Percentiles rank a stretch among this genome's conserved stretches.
Conservation (phyloP, 2,329 filamentous ascomycete species). For the Penicillium sp. region DNA sequence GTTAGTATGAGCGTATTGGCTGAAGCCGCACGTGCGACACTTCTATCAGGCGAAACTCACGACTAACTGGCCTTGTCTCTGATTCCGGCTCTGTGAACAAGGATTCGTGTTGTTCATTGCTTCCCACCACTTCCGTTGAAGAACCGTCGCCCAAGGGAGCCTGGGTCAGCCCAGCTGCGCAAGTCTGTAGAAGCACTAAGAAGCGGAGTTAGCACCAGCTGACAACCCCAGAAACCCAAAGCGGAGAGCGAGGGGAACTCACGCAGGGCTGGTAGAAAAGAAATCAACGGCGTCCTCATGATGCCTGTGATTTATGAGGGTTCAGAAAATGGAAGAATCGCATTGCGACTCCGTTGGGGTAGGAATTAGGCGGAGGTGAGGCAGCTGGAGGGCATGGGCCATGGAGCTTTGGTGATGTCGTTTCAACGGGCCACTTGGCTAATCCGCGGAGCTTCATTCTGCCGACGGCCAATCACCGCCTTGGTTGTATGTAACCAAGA, state of each 20-base stretch:
- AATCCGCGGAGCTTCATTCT: conserved; percentile 39
- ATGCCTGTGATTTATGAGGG: conserved; percentile 28
- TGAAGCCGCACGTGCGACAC: conserved; percentile 8
- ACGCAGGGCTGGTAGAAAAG: conserved; percentile 39
- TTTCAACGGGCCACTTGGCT: conserved; percentile 41
- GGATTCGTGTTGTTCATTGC: conserved; percentile 18
- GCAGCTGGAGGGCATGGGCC: neutral
- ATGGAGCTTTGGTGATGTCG: conserved; percentile 21
- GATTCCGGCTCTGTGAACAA: conserved; percentile 26
- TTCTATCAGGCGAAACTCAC: conserved; percentile 24
- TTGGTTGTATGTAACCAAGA: neutral
- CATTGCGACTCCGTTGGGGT: conserved; percentile 33
- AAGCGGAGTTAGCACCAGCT: conserved; percentile 24
- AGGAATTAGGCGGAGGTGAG: neutral
- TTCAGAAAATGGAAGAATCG: conserved; percentile 28
- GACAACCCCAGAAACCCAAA: conserved; percentile 2
- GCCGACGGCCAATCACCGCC: conserved; percentile 29
- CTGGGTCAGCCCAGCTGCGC: conserved; percentile 29
- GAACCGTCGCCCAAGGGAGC: conserved; percentile 20
- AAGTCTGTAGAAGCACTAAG: conserved; percentile 36
- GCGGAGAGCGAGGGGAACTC: conserved; percentile 19
- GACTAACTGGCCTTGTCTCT: conserved; percentile 27
- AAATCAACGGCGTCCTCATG: conserved; percentile 39
- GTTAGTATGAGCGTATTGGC: conserved; percentile 10
- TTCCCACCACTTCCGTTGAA: conserved; percentile 19